phyloP scores from a whole-genome alignment of 2,329 filamentous ascomycete genomes.

The Ophiostoma sp. region DNA sequence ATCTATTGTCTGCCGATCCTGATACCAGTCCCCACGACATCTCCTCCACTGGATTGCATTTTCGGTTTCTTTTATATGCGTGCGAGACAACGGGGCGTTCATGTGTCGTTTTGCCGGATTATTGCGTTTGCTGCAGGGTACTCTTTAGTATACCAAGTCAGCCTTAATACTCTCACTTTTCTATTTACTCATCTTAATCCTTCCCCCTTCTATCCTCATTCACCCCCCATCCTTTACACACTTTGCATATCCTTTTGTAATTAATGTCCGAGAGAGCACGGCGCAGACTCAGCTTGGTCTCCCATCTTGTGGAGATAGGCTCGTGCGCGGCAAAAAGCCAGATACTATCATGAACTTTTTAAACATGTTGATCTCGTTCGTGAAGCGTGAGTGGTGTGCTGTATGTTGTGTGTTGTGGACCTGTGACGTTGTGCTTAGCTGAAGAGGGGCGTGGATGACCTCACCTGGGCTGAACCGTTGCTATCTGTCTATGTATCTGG shows the following conservation, averaged over 20 bases:
- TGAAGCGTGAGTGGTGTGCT: neutral
- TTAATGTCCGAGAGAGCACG: slow-evolving; percentile 18
- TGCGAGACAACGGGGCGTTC: slow-evolving; percentile 9
- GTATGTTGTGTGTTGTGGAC: neutral
- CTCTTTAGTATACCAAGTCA: neutral
- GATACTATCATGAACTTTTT: slow-evolving; percentile 13
- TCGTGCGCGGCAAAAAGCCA: slow-evolving; percentile 7
- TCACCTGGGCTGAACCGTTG: neutral
- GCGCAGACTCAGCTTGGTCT: neutral
- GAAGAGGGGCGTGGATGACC: neutral
- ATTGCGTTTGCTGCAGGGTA: neutral
- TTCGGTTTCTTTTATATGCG: neutral
- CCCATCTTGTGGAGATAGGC: slow-evolving; percentile 6
- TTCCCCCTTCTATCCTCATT: neutral
- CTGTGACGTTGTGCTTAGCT: neutral
- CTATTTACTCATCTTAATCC: neutral
- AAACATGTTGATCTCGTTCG: neutral
- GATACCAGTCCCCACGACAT: neutral
- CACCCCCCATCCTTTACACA: neutral
- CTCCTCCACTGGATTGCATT: neutral
- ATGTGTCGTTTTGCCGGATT: slow-evolving; percentile 10
- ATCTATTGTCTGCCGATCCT: too few relatives aligned
- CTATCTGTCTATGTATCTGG: neutral
- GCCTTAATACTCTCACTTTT: slow-evolving; percentile 1
- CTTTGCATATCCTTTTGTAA: slow-evolving; percentile 23